These are phyloP conservation scores for Talaromyces funiculosus DNA, from an alignment of 2,329 filamentous ascomycete species.

Conservation along the genomic window DNA sequence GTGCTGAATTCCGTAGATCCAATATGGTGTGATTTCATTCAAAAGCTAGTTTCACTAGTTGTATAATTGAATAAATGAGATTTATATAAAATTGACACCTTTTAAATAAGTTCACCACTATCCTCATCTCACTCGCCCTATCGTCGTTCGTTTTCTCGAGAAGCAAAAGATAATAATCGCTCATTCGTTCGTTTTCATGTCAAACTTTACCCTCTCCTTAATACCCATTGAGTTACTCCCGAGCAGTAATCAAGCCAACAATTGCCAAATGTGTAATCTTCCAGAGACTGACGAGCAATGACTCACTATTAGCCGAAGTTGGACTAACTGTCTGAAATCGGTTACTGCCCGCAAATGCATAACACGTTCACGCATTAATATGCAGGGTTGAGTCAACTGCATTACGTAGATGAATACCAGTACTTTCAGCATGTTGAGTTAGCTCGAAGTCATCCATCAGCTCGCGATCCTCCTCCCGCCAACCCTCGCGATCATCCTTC, in stretches of 20 bases:
- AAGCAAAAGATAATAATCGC: too few species aligned
- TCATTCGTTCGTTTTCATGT: too few species aligned
- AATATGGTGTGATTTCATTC: too few species aligned
- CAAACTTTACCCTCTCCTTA: background rate
- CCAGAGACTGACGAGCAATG: background rate
- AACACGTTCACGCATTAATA: background rate
- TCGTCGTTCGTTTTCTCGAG: too few species aligned
- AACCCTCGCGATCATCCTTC: conserved; percentile 31
- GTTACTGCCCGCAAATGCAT: background rate
- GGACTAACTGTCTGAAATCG: background rate
- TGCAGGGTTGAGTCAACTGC: background rate
- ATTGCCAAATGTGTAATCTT: background rate
- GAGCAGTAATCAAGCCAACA: background rate
- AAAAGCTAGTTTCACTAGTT: too few species aligned
- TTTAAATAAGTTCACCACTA: background rate
- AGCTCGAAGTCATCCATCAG: conserved; percentile 12
- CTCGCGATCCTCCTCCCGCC: conserved; percentile 18
- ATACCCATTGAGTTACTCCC: background rate
- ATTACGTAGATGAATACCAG: conserved; percentile 8
- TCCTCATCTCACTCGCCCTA: background rate
- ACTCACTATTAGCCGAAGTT: too few species aligned
- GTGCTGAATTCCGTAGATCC: too few species aligned
- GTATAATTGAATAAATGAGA: too few species aligned
- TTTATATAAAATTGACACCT: too few species aligned
- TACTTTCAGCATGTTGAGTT: conserved; percentile 12